These are phyloP conservation scores for Bassia scoparia DNA, from an alignment of 148 eudicot genomes.

Conservation along the genomic window DNA sequence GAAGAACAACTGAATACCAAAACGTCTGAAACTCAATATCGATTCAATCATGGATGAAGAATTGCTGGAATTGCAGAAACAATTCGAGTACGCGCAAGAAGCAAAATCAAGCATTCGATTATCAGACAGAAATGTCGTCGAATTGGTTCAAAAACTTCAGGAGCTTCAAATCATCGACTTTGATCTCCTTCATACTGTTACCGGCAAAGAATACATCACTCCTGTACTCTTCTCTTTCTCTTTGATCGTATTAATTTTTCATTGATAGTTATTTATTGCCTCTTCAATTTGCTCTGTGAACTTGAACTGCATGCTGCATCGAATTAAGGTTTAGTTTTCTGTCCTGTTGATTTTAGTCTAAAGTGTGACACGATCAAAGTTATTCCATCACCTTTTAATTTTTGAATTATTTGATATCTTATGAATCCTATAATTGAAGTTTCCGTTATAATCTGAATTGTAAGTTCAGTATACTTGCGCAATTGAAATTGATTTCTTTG, in stretches of 20 bases:
- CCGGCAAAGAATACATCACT: slow-evolving; percentile 98
- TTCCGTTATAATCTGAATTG: background rate
- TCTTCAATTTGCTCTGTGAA: background rate
- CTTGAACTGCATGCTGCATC: background rate
- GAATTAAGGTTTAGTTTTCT: slow-evolving; percentile 10
- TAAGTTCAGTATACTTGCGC: background rate
- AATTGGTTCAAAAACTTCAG: slow-evolving; percentile 91
- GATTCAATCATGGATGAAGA: slow-evolving; percentile 64
- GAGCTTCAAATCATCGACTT: slow-evolving; percentile 83
- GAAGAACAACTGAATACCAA: background rate
- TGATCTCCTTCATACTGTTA: slow-evolving; percentile 88
- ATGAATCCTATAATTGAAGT: background rate
- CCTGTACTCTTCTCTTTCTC: slow-evolving; percentile 37
- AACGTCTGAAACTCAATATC: background rate
- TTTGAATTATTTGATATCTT: background rate
- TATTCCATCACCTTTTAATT: background rate
- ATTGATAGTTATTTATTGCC: background rate
- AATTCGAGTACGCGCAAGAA: slow-evolving; percentile 86
- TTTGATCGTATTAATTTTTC: background rate
- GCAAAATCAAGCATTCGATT: slow-evolving; percentile 92
- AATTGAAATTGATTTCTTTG: background rate
- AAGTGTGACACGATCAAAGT: background rate
- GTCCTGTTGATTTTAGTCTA: background rate
- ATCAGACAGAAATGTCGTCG: slow-evolving; percentile 95
- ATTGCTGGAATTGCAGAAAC: slow-evolving; percentile 75